Percentiles rank a stretch among this genome's conserved stretches.
These are phyloP conservation scores for Amyloporia xantha DNA, from an alignment of 768 basidiomycete genomes.

Conservation along the genomic window DNA sequence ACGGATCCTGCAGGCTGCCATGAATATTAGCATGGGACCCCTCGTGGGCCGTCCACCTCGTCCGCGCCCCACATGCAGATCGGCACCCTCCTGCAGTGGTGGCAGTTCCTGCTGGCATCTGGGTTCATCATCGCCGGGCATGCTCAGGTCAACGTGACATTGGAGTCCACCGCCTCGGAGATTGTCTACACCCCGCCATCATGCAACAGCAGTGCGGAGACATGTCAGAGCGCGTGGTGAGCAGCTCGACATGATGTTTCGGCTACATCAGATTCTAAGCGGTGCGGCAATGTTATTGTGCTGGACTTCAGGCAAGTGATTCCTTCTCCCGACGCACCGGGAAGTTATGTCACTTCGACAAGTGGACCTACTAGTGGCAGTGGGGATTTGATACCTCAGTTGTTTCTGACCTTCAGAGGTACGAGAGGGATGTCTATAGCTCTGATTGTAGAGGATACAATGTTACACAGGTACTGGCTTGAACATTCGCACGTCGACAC, in stretches of 20 bases:
- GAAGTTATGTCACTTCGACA: conserved; percentile 13
- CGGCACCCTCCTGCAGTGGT: conserved; percentile 5
- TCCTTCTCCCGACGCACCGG: conserved; percentile 7
- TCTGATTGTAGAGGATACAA: not conserved
- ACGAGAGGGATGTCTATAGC: conserved; percentile 6
- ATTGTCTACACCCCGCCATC: conserved; percentile 17
- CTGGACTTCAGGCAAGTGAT: conserved; percentile 15
- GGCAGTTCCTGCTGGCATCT: conserved; percentile 5
- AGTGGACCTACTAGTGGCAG: conserved; percentile 12
- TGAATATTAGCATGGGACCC: not conserved
- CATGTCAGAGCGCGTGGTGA: conserved; percentile 16
- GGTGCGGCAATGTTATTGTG: not conserved
- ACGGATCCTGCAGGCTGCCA: not conserved
- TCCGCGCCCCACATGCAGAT: not conserved
- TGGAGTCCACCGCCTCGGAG: conserved; percentile 16
- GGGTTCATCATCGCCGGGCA: not conserved
- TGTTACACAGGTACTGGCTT: conserved; percentile 7
- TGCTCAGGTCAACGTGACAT: conserved; percentile 14
- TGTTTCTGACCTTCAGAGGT: conserved; percentile 16
- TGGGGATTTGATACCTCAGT: conserved; percentile 15
- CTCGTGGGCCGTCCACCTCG: not conserved
- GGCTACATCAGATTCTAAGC: not conserved
- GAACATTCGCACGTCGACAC: conserved; percentile 10
- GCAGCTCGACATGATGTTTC: not conserved
- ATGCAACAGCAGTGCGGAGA: conserved; percentile 11